phyloP scores from a whole-genome alignment of 805 yeast genomes.

The Candida caryicola region DNA sequence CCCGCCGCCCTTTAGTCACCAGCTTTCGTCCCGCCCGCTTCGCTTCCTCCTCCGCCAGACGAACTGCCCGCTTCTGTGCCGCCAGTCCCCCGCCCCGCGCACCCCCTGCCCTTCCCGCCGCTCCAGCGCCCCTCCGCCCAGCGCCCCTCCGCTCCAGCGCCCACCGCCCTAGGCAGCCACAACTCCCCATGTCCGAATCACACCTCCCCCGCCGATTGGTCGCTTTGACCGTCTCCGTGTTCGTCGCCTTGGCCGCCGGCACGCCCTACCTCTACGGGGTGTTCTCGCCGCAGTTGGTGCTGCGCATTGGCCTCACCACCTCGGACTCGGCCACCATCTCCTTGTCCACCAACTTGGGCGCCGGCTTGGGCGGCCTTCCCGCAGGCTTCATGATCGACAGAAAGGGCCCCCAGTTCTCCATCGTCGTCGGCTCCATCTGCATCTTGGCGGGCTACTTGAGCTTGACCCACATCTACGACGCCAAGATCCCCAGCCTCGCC shows the following conservation, averaged over 20 bases:
- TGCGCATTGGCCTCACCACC: constrained; percentile 54
- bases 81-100: too few species aligned
- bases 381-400: constrained; percentile 69
- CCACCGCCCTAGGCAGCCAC: too few species aligned
- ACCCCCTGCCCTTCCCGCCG: too few species aligned
- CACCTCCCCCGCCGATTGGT: constrained; percentile 18
- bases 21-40: too few species aligned
- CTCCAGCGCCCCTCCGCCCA: too few species aligned
- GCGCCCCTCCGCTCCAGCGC: too few species aligned
- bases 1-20: too few species aligned
- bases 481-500: constrained; percentile 35
- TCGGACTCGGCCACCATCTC: constrained; percentile 64
- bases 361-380: constrained; percentile 65
- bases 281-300: constrained; percentile 70
- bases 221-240: constrained; percentile 30
- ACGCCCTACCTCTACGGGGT: constrained; percentile 73
- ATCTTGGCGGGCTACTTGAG: constrained; percentile 55
- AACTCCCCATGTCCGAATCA: too few species aligned
- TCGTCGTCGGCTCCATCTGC: constrained; percentile 52
- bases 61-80: too few species aligned
- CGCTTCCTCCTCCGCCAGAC: too few species aligned
- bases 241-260: constrained; percentile 67
- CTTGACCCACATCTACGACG: constrained; percentile 46
- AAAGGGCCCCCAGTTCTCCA: constrained; percentile 53
- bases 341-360: constrained; percentile 59